Evolutionary conservation across 176 grass and related monocot species (phyloP).

Genomic region (Rhynchospora tenuis): DNA sequence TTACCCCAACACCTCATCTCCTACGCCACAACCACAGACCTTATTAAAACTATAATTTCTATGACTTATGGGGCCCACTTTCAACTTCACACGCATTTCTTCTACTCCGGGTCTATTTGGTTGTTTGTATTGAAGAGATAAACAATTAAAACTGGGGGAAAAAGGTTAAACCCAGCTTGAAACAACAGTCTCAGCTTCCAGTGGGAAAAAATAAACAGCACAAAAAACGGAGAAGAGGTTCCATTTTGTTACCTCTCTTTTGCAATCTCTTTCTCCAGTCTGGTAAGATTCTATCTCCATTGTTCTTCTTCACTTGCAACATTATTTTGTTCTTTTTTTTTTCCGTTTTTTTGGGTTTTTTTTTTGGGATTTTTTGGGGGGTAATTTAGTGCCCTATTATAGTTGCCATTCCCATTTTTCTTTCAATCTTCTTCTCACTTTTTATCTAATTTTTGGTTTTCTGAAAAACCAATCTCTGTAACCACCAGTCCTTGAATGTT

Average conservation of each 20-base stretch:
- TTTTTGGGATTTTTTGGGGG: neutral
- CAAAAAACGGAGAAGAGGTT: neutral
- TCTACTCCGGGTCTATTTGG: neutral
- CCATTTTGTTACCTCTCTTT: neutral
- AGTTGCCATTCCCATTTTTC: neutral
- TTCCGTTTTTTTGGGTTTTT: neutral
- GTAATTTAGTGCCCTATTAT: neutral
- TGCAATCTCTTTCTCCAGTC: neutral
- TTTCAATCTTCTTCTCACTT: neutral
- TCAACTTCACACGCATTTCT: too few relatives aligned
- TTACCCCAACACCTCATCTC: neutral
- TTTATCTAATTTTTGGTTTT: neutral
- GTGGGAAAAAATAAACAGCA: neutral
- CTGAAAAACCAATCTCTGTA: neutral
- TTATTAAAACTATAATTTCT: neutral
- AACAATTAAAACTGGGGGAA: neutral
- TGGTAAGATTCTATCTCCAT: neutral
- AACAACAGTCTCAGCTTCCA: neutral
- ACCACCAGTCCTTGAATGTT: neutral
- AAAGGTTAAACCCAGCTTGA: neutral
- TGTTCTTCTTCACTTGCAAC: neutral
- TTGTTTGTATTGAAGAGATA: constrained; percentile 1
- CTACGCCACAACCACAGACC: neutral
- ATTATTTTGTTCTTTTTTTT: neutral
- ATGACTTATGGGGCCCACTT: neutral